These are phyloP conservation scores for Coniochaeta sp. DNA, from an alignment of 2,329 filamentous ascomycete genomes.

Conservation along the genomic window DNA sequence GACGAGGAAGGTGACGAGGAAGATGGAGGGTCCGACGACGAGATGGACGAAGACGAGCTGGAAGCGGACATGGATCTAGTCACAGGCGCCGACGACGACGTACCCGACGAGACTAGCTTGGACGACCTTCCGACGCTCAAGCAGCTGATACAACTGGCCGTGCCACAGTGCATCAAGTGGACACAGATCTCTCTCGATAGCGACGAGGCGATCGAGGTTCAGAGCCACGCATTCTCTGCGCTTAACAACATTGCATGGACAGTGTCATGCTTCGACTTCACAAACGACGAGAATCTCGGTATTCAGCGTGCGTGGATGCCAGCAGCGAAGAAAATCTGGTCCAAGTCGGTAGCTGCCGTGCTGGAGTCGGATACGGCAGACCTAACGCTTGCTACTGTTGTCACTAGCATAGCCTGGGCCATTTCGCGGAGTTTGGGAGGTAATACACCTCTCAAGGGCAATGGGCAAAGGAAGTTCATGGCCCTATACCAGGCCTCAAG, in stretches of 20 bases:
- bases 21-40: constrained; percentile 19
- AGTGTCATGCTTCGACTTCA: constrained; percentile 53
- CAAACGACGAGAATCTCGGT: constrained; percentile 41
- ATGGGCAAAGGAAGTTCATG: constrained; percentile 58
- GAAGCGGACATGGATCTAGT: constrained; percentile 61
- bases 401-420: constrained; percentile 61
- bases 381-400: constrained; percentile 52
- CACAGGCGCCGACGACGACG: constrained; percentile 38
- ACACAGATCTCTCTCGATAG: constrained; percentile 30
- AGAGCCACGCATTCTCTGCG: constrained; percentile 48
- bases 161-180: constrained; percentile 43
- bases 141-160: constrained; percentile 34
- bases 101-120: constrained; percentile 33
- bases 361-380: constrained; percentile 56
- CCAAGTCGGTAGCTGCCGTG: constrained; percentile 46
- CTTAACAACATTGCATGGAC: constrained; percentile 65
- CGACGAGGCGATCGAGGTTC: constrained; percentile 37
- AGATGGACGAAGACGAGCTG: constrained; percentile 42
- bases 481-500: constrained; percentile 56
- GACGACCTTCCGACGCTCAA: constrained; percentile 49
- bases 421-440: constrained; percentile 49
- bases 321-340: constrained; percentile 50
- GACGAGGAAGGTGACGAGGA: constrained; percentile 33
- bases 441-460: constrained; percentile 37
- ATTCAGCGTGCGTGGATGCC: constrained; percentile 49